A percentile compares a stretch with the other conserved stretches of the same genome.
Conservation (phyloP, 306 rosid genomes). For the Ormosia emarginata region DNA sequence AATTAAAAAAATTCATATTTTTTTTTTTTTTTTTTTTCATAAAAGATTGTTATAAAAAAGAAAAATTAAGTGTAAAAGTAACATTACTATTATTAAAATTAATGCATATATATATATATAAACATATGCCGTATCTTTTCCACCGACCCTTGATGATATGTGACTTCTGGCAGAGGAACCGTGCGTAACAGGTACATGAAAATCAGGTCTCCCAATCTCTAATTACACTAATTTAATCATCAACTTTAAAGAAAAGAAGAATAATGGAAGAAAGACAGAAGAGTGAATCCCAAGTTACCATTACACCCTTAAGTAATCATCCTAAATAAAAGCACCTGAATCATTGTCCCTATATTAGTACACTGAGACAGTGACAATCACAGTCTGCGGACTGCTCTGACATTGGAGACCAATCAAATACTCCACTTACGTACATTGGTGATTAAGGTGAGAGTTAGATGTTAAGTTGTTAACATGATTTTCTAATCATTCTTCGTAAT, state of each 20-base stretch:
- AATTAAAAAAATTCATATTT: too few relatives aligned
- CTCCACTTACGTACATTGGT: neutral
- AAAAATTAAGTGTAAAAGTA: too few relatives aligned
- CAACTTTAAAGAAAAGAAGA: too few relatives aligned
- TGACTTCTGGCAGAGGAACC: neutral
- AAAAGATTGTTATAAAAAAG: too few relatives aligned
- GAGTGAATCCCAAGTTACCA: too few relatives aligned
- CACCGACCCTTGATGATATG: neutral
- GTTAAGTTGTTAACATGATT: neutral
- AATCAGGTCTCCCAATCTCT: neutral
- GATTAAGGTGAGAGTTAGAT: neutral
- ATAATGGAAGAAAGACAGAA: too few relatives aligned
- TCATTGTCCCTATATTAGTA: neutral
- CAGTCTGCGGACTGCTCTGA: neutral
- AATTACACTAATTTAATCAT: neutral
- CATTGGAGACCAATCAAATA: neutral
- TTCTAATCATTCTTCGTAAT: neutral
- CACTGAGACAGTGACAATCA: neutral
- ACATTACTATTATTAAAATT: too few relatives aligned
- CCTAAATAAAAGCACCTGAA: neutral
- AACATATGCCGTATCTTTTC: neutral
- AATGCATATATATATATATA: neutral
- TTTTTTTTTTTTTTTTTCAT: too few relatives aligned
- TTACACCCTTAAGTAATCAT: too few relatives aligned
- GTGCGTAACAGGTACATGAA: neutral